These are phyloP conservation scores for Starmerella cellae DNA, from an alignment of 805 yeast species.

Conservation along the genomic window DNA sequence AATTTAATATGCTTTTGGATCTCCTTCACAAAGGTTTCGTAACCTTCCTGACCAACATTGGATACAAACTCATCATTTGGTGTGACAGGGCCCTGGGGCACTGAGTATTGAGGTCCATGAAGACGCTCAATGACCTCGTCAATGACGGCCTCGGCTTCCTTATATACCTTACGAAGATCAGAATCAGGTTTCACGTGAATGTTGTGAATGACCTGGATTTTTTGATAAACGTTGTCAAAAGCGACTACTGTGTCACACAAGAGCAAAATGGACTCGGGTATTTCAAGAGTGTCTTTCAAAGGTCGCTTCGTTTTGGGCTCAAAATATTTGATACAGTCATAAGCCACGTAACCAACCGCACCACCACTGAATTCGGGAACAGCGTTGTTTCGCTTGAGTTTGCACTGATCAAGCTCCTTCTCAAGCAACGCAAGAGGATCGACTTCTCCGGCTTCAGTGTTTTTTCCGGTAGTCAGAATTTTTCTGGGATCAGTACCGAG, in stretches of 20 bases:
- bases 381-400: conserved; percentile 69
- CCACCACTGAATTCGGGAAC: conserved; percentile 80
- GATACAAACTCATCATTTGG: conserved; percentile 61
- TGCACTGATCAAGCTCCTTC: conserved; percentile 49
- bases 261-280: conserved; percentile 92
- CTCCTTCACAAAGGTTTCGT: conserved; percentile 62
- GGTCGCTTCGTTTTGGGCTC: conserved; percentile 78
- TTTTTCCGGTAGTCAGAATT: conserved; percentile 69
- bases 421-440: conserved; percentile 76
- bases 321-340: conserved; percentile 91
- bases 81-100: conserved; percentile 62
- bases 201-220: conserved; percentile 82
- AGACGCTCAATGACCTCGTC: conserved; percentile 36
- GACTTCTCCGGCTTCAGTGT: conserved; percentile 40
- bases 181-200: conserved; percentile 30
- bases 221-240: conserved; percentile 85
- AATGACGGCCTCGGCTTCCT: conserved; percentile 42
- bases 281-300: conserved; percentile 61
- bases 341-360: conserved; percentile 89
- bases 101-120: conserved; percentile 34
- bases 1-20: conserved; percentile 69
- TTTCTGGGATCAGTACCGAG: conserved; percentile 79
- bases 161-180: conserved; percentile 38
- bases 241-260: conserved; percentile 80
- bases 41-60: conserved; percentile 88